Evolutionary conservation across 1,139 yeast species (phyloP), one percentile per base, ranked within the genome.

Genomic region (Kurtzmaniella natalensis): DNA sequence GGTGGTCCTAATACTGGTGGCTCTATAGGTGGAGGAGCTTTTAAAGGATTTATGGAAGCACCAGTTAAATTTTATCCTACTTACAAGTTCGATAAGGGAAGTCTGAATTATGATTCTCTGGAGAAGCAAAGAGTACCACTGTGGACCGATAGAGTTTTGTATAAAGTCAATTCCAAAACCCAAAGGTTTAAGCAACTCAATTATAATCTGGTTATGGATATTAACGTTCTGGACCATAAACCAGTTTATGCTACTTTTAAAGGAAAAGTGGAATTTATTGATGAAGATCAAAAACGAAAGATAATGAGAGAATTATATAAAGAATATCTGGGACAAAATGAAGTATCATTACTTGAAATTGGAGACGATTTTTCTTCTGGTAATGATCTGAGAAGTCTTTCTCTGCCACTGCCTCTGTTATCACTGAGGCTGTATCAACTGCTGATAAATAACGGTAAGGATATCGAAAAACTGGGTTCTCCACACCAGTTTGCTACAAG

Each of bases 71-170:
- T 92, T 50, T 73, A 81, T 32, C 98, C 98, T 8, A 92, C 98
- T 0, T 92, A 92, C 59, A 92, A 92, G 53, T 92, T 83, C 57
- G 95, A 92, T 53, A 87, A 86, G 38, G 95, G 94, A 3, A 86
- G 95, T 0, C 76, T 77, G 33, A 62, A 61, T 5, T 92, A 88
- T 55, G 98, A 92, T 55, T 76, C 95, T 0, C 82, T 94, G 11
- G 98, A 92, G 46, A 92, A 92, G 55, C 83, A 81, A 53, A 72
- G 98, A 45, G 82, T 84, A 18, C 98, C 98, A 2, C 88, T 97
- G 0, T 92, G 97, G 97, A 92, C 97, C 0, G 98, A 92, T 61
- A 66, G 99, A 53, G 78, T 87, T 29, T 69, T 88, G 35, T 84
- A 71, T 41, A 51, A 60, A 35, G 33, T 11, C 16, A 21, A 16